Conservation (phyloP, 345 rosid genomes). For the Pistacia vera region DNA sequence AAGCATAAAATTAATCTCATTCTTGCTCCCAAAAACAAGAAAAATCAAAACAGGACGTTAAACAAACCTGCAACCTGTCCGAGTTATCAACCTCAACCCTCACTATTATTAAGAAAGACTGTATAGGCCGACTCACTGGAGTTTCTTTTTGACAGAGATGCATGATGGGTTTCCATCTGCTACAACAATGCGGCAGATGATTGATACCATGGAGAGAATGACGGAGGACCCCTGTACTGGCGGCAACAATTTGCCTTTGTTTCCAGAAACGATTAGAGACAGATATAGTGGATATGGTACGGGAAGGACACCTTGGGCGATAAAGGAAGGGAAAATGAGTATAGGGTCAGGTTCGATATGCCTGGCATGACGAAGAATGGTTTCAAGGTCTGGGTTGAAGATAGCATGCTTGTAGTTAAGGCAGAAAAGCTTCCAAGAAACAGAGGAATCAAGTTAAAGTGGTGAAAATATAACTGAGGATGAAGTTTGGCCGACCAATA, state of each 20-base stretch:
- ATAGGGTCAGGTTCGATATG: conserved; percentile 31
- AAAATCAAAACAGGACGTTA: too few relatives aligned
- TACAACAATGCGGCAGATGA: conserved; percentile 29
- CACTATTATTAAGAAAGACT: too few relatives aligned
- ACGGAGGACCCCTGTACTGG: conserved; percentile 19
- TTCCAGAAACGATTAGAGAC: conserved; percentile 6
- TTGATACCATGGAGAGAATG: conserved; percentile 30
- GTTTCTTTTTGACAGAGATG: conserved; percentile 17
- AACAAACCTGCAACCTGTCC: too few relatives aligned
- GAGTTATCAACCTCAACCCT: too few relatives aligned
- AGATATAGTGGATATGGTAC: conserved; percentile 17
- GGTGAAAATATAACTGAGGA: conserved; percentile 13
- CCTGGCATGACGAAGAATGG: conserved; percentile 40
- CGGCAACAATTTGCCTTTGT: background rate
- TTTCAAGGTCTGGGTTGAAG: conserved; percentile 35
- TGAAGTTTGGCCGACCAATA: conserved; percentile 29
- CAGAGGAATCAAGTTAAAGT: background rate
- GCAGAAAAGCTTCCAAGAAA: conserved; percentile 23
- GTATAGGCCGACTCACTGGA: background rate
- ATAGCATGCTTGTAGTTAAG: conserved; percentile 31
- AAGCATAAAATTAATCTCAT: background rate
- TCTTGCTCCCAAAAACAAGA: background rate
- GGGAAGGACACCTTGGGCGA: conserved; percentile 36
- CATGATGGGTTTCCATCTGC: conserved; percentile 26
- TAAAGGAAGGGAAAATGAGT: conserved; percentile 24